Base-by-base conservation (phyloP, 1,284 basidiomycete genomes). In the Violaceomyces palustris region DNA sequence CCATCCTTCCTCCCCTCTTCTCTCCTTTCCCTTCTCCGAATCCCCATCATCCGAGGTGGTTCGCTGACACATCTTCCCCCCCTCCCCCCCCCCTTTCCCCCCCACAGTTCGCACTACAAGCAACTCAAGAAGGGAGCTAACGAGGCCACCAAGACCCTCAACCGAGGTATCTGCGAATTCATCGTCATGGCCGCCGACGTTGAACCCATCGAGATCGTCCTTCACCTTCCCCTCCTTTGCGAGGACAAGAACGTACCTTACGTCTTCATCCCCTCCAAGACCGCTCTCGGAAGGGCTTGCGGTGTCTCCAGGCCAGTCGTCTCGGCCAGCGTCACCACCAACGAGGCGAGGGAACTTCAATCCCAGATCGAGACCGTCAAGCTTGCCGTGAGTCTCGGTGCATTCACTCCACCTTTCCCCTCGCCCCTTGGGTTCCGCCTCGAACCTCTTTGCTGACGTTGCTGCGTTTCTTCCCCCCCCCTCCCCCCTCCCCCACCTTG, bases 211-310 rank as follows among this genome's bases (percentile, higher is more conserved):
- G 93, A 98, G 76, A 98, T 99, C 74, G 79, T 99, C 38, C 83
- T 99, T 59, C 94, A 98, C 77, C 83, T 98, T 22, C 94, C 94
- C 33, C 80, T 99, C 42, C 80, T 99, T 32, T 99, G 94, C 75
- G 94, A 99, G 77, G 94, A 99, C 80, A 99, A 99, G 89, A 94
- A 94, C 78, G 91, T 96, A 35, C 88, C 88, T 11, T 97, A 97
- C 77, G 81, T 97, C 69, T 98, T 96, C 76, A 81, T 98, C 33
- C 88, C 88, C 29, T 88, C 85, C 45, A 94, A 94, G 78, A 88
- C 88, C 48, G 92, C 93, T 15, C 80, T 98, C 27, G 94, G 93
- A 36, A 83, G 93, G 45, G 93, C 93, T 30, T 98, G 93, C 76
- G 90, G 92, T 57, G 93, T 99, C 39, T 86, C 88, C 31, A 80